phyloP scores from a whole-genome alignment of 345 rosid genomes.

The Eucalyptus caleyi region DNA sequence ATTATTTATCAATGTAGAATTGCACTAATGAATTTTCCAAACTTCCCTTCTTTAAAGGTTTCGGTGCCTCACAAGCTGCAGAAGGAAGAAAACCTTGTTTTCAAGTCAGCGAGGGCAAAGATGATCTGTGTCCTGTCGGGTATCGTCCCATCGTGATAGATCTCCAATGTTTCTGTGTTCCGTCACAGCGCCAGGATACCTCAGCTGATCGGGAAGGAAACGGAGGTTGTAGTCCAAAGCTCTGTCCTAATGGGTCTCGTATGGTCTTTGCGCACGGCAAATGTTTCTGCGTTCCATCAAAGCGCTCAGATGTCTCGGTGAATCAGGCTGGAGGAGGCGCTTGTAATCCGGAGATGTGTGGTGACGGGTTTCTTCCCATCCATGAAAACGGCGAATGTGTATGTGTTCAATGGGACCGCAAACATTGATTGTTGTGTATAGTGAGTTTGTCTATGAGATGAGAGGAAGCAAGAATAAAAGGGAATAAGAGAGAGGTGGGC shows the following conservation, averaged over 20 bases:
- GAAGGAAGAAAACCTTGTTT: background rate
- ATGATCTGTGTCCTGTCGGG: too few species aligned
- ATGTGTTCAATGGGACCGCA: background rate
- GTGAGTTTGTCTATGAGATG: background rate
- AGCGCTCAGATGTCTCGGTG: background rate
- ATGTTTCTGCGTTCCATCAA: background rate
- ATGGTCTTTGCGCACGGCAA: background rate
- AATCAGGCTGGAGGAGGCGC: background rate
- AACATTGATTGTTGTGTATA: background rate
- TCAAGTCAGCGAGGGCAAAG: too few species aligned
- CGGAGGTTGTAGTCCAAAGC: background rate
- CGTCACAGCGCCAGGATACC: background rate
- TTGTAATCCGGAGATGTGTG: background rate
- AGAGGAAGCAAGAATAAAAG: background rate
- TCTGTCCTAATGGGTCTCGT: background rate
- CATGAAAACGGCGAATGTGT: background rate
- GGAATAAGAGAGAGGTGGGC: background rate
- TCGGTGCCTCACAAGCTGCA: background rate
- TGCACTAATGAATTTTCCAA: background rate
- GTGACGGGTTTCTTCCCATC: background rate
- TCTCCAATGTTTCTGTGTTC: too few species aligned
- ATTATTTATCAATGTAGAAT: background rate
- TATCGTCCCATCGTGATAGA: too few species aligned
- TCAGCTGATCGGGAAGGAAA: too few species aligned
- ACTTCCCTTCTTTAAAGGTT: background rate